phyloP scores from a whole-genome alignment of 1,284 basidiomycete genomes.

The Ustilago curta region DNA sequence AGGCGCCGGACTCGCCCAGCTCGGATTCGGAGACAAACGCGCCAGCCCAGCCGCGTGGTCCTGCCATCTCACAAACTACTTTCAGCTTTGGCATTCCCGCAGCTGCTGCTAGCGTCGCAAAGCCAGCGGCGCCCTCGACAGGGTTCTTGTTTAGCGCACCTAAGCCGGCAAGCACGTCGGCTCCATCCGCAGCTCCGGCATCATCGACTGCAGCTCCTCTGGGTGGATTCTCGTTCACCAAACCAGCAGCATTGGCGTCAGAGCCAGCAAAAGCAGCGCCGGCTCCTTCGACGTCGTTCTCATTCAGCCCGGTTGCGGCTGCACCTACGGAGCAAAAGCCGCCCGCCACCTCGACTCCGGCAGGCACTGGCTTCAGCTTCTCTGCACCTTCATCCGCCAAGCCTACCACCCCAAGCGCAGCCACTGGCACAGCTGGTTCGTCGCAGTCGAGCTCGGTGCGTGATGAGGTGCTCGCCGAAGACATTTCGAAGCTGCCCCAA shows the following conservation, averaged over 20 bases:
- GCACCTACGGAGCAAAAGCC: slow-evolving; percentile 13
- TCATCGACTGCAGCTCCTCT: slow-evolving; percentile 10
- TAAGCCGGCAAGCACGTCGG: slow-evolving; percentile 11
- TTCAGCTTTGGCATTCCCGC: slow-evolving; percentile 29
- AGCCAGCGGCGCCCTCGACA: slow-evolving; percentile 18
- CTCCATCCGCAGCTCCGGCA: slow-evolving; percentile 1
- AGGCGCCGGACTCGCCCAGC: slow-evolving; percentile 54
- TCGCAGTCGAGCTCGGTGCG: slow-evolving; percentile 13
- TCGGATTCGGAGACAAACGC: slow-evolving; percentile 38
- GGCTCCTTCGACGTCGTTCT: slow-evolving; percentile 26
- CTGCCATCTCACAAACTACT: slow-evolving; percentile 24
- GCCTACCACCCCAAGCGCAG: not conserved
- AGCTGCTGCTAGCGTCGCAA: slow-evolving; percentile 8
- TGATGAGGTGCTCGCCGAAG: slow-evolving; percentile 26
- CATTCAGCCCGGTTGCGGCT: slow-evolving; percentile 24
- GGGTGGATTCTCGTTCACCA: slow-evolving; percentile 23
- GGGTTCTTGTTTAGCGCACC: slow-evolving; percentile 40
- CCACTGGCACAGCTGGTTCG: not conserved
- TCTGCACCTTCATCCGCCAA: slow-evolving; percentile 8
- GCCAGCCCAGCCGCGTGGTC: slow-evolving; percentile 12
- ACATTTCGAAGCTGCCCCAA: slow-evolving; percentile 27
- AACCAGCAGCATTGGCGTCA: slow-evolving; percentile 10
- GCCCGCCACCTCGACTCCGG: slow-evolving; percentile 7
- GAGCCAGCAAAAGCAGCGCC: slow-evolving; percentile 7
- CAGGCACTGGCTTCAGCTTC: slow-evolving; percentile 30